These are phyloP conservation scores for Sporothrix pseudoabietina DNA, from an alignment of 2,329 filamentous ascomycete species.

Conservation along the genomic window DNA sequence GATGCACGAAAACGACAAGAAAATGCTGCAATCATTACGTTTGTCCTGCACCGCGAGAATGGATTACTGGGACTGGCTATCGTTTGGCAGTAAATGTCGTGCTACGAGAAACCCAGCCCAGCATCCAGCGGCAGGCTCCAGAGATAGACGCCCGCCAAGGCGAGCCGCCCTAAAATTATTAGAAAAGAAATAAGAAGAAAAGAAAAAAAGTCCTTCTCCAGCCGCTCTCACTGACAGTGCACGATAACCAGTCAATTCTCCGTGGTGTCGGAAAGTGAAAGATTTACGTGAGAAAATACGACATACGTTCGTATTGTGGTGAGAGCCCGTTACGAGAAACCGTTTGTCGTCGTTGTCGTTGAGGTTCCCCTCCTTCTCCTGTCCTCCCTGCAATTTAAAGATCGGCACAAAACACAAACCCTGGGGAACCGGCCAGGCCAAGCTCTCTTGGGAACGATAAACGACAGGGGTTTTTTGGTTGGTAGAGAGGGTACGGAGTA, in stretches of 20 bases:
- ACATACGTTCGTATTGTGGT: background rate
- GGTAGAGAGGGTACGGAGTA: background rate
- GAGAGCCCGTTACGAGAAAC: background rate
- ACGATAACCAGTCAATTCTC: background rate
- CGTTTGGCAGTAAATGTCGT: background rate
- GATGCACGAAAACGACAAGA: slow-evolving; percentile 7
- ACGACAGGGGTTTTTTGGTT: background rate
- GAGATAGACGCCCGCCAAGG: slow-evolving; percentile 11
- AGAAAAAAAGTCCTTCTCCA: too few species aligned
- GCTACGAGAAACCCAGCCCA: background rate
- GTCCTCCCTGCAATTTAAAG: slow-evolving; percentile 19
- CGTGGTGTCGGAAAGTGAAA: background rate
- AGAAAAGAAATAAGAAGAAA: too few species aligned
- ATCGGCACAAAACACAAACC: slow-evolving; percentile 1
- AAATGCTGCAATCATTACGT: background rate
- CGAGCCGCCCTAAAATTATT: background rate
- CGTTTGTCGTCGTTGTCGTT: background rate
- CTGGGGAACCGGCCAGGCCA: background rate
- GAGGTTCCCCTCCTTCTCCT: background rate
- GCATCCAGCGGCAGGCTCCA: slow-evolving; percentile 6
- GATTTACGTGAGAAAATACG: background rate
- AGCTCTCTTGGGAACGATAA: background rate
- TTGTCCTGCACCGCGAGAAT: slow-evolving; percentile 19
- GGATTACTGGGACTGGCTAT: background rate
- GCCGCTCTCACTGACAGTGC: background rate